Conservation (phyloP, 1,284 basidiomycete genomes). For the Rhodotorula sp. region DNA sequence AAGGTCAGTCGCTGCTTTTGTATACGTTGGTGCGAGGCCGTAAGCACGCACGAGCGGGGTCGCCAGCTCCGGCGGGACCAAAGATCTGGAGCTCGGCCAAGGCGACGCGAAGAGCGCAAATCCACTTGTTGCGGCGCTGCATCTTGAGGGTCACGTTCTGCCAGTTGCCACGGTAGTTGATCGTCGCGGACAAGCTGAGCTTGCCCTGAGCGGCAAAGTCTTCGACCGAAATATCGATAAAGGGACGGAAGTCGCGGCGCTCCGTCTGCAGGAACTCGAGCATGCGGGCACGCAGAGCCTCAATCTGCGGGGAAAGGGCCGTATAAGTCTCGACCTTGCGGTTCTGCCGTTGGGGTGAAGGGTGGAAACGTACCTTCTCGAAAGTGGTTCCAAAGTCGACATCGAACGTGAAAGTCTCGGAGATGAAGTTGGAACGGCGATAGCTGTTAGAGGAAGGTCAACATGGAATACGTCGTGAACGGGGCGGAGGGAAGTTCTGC, state of each 20-base stretch:
- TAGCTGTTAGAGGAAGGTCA: slow-evolving; percentile 45
- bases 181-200: slow-evolving; percentile 74
- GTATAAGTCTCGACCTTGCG: background rate
- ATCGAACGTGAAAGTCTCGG: slow-evolving; percentile 71
- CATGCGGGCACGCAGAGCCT: slow-evolving; percentile 75
- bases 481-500: slow-evolving; percentile 1
- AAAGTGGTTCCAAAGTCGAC: slow-evolving; percentile 77
- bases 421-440: slow-evolving; percentile 54
- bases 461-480: slow-evolving; percentile 38
- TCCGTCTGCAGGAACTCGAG: slow-evolving; percentile 66
- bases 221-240: slow-evolving; percentile 47
- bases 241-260: slow-evolving; percentile 48
- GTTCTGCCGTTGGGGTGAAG: background rate
- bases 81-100: slow-evolving; percentile 65
- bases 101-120: slow-evolving; percentile 75
- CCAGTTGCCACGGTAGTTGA: slow-evolving; percentile 88
- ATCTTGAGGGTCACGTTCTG: slow-evolving; percentile 71
- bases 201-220: slow-evolving; percentile 77
- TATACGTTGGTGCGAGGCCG: slow-evolving; percentile 50
- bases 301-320: slow-evolving; percentile 58
- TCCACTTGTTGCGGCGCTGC: slow-evolving; percentile 82
- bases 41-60: slow-evolving; percentile 53
- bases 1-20: background rate
- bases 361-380: slow-evolving; percentile 51
- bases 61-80: slow-evolving; percentile 66